A percentile compares a stretch with the other conserved stretches of the same genome.
Evolutionary conservation across 2,329 filamentous ascomycete genomes (phyloP).

Genomic region (Colletotrichum sp.): DNA sequence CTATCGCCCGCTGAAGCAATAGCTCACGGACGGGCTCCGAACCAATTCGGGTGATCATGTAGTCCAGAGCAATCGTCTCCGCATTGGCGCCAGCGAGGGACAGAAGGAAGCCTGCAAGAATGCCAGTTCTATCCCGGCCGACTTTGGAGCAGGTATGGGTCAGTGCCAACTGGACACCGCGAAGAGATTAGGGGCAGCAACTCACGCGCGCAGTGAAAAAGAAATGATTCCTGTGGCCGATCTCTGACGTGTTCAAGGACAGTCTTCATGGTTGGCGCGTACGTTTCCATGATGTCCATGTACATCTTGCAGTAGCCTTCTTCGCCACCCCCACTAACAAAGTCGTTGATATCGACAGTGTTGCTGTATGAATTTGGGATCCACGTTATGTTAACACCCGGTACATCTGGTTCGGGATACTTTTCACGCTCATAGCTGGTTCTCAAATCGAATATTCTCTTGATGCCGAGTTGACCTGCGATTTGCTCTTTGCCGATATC

Average conservation of each 20-base stretch:
- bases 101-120: not conserved
- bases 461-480: not conserved
- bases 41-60: not conserved
- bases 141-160: not conserved
- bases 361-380: not conserved
- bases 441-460: not conserved
- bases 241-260: conserved; percentile 56
- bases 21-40: not conserved
- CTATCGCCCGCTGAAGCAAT: not conserved
- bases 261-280: conserved; percentile 44
- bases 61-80: not conserved
- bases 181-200: not conserved
- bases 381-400: not conserved
- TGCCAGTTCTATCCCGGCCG: not conserved
- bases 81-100: not conserved
- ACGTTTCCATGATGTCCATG: conserved; percentile 47
- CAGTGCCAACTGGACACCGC: not conserved
- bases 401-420: not conserved
- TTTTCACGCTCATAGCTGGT: not conserved
- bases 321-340: conserved; percentile 49
- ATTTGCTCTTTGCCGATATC: not conserved
- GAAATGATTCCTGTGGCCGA: conserved; percentile 46
- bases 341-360: conserved; percentile 40
- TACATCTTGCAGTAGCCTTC: conserved; percentile 54
- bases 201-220: conserved; percentile 62